Conservation (phyloP, 306 rosid genomes). For the Pyrus bretschneideri region DNA sequence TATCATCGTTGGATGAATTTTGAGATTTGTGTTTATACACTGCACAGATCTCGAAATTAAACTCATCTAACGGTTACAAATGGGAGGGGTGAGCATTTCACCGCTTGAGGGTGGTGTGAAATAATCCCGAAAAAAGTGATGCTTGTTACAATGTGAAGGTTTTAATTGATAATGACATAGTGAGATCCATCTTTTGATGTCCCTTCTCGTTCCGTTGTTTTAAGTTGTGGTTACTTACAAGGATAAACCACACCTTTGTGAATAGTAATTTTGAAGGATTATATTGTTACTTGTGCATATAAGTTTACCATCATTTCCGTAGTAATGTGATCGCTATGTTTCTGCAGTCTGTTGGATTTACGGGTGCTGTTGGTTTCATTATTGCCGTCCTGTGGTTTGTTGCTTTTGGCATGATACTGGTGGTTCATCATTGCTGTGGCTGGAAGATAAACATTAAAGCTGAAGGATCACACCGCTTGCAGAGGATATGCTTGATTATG, state of each 20-base stretch:
- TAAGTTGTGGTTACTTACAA: not conserved
- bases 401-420: slow-evolving; percentile 71
- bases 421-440: slow-evolving; percentile 68
- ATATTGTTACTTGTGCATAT: not conserved
- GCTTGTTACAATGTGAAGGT: too few relatives aligned
- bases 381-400: slow-evolving; percentile 80
- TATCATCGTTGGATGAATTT: too few relatives aligned
- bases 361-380: slow-evolving; percentile 75
- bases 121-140: too few relatives aligned
- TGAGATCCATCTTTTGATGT: not conserved
- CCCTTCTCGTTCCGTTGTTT: not conserved
- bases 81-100: too few relatives aligned
- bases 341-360: slow-evolving; percentile 93
- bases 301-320: not conserved
- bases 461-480: slow-evolving; percentile 57
- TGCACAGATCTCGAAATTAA: too few relatives aligned
- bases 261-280: not conserved
- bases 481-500: slow-evolving; percentile 61
- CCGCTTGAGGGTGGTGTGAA: too few relatives aligned
- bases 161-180: not conserved
- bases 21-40: too few relatives aligned
- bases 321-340: not conserved
- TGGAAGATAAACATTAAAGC: slow-evolving; percentile 74
- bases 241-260: not conserved
- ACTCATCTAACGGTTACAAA: too few relatives aligned